Evolutionary conservation across 1,284 basidiomycete genomes (phyloP).

Genomic region (Ustilago hordei): DNA sequence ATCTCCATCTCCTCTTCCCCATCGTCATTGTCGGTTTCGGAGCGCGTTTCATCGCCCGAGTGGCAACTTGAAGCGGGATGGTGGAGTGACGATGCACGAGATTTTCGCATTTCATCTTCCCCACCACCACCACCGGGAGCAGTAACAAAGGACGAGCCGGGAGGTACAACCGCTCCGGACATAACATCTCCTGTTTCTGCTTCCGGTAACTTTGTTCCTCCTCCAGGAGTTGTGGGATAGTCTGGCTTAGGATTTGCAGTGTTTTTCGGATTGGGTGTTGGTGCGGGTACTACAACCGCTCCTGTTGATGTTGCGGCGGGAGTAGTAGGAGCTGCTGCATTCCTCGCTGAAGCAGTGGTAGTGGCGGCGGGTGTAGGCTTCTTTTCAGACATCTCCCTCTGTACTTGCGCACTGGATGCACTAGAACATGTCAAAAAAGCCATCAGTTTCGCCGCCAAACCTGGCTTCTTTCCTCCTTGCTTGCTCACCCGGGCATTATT

Average conservation of each 20-base stretch:
- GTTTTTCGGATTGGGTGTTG: slow-evolving; percentile 33
- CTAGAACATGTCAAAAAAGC: slow-evolving; percentile 58
- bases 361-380: slow-evolving; percentile 11
- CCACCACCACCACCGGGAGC: neutral
- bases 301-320: neutral
- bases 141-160: slow-evolving; percentile 75
- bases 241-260: slow-evolving; percentile 11
- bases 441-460: slow-evolving; percentile 35
- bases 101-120: slow-evolving; percentile 21
- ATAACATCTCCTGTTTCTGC: slow-evolving; percentile 78
- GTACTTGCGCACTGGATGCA: slow-evolving; percentile 26
- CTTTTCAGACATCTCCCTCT: slow-evolving; percentile 46
- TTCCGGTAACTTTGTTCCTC: slow-evolving; percentile 65
- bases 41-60: neutral
- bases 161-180: slow-evolving; percentile 78
- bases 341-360: slow-evolving; percentile 6
- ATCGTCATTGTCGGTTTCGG: slow-evolving; percentile 40
- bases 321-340: neutral
- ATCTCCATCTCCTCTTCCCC: slow-evolving; percentile 67
- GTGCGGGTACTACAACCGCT: slow-evolving; percentile 16
- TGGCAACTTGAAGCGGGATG: too few relatives aligned
- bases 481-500: neutral
- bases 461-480: slow-evolving; percentile 14
- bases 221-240: slow-evolving; percentile 48
- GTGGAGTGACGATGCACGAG: neutral